These are phyloP conservation scores for Kodamaea sp. DNA, from an alignment of 1,139 yeast genomes.

Conservation along the genomic window DNA sequence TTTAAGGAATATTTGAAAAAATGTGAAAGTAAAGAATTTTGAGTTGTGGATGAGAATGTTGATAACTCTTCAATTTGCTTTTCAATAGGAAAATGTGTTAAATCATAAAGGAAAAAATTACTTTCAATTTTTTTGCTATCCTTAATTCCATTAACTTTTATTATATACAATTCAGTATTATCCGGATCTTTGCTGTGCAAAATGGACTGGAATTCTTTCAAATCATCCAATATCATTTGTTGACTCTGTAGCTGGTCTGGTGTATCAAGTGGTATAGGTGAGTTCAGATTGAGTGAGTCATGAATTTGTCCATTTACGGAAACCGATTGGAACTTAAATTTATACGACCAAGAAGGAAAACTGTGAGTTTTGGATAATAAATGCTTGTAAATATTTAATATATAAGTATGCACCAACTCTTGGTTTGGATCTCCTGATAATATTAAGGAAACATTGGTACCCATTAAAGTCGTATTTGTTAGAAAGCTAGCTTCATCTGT, in stretches of 20 bases:
- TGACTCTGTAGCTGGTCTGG: conserved; percentile 8
- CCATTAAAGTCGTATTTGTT: conserved; percentile 15
- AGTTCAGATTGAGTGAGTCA: conserved; percentile 5
- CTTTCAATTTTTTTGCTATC: conserved; percentile 9
- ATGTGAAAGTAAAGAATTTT: conserved; percentile 11
- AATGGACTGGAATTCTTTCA: conserved; percentile 4
- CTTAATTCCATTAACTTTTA: conserved; percentile 8
- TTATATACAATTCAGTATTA: conserved; percentile 6
- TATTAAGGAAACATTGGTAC: conserved; percentile 20
- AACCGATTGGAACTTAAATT: conserved; percentile 11
- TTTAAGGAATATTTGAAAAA: conserved; percentile 17
- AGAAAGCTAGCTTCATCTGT: conserved; percentile 23
- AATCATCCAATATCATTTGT: conserved; percentile 9
- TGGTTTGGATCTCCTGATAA: conserved; percentile 13
- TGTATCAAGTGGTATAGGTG: background rate
- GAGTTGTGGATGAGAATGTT: conserved; percentile 1
- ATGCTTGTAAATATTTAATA: conserved; percentile 12
- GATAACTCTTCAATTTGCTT: background rate
- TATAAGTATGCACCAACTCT: conserved; percentile 9
- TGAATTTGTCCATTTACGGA: conserved; percentile 1
- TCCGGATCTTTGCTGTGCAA: conserved; percentile 7
- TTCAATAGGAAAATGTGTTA: conserved; percentile 6
- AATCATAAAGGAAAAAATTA: conserved; percentile 15
- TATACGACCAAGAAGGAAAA: conserved; percentile 9
- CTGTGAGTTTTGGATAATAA: conserved; percentile 8